Evolutionary conservation across 1,284 basidiomycete genomes (phyloP), one percentile per base, ranked within the genome.

Genomic region (Pisolithus thermaeus): DNA sequence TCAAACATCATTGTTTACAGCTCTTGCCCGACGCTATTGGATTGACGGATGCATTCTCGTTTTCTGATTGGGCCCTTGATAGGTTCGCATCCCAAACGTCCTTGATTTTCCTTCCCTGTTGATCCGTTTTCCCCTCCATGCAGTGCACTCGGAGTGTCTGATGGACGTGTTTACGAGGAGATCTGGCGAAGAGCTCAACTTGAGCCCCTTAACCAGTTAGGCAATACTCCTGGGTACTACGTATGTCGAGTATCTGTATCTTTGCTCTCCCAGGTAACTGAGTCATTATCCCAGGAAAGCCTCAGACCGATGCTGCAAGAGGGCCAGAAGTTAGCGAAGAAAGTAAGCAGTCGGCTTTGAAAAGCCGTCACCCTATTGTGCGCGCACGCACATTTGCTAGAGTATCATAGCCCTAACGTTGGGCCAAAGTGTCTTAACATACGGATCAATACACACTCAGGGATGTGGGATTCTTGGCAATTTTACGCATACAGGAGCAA

Each of bases 21-120:
- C 61, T 92, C 8, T 64, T 90, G 3, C 83, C 85, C 0, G 77
- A 92, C 56, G 78, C 77, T 4, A 81, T 92, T 50, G 84, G 80
- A 0, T 67, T 92, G 36, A 81, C 77, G 14, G 89, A 92, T 61
- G 82, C 84, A 2, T 90, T 91, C 61, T 84, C 82, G 0, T 87
- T 87, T 63, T 75, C 79, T 0, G 87, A 92, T 60, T 91, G 85
- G 84, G 81, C 89, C 50, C 70, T 91, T 7, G 78, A 87, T 57
- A 85, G 83, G 79, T 82, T 45, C n/a, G 72, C 20, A 20, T 35
- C 12, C 27, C 8, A 30, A 14, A 30, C 28, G 6, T n/a, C 6
- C 27, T 20, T 27, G 8, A 30, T 28, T 52, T 5, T 43, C 53
- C 46, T 39, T 12, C 6, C 5, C 46, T 37, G n/a, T 5, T 25